phyloP scores from a whole-genome alignment of 805 yeast genomes.

The Candida khao-thaluensis region DNA sequence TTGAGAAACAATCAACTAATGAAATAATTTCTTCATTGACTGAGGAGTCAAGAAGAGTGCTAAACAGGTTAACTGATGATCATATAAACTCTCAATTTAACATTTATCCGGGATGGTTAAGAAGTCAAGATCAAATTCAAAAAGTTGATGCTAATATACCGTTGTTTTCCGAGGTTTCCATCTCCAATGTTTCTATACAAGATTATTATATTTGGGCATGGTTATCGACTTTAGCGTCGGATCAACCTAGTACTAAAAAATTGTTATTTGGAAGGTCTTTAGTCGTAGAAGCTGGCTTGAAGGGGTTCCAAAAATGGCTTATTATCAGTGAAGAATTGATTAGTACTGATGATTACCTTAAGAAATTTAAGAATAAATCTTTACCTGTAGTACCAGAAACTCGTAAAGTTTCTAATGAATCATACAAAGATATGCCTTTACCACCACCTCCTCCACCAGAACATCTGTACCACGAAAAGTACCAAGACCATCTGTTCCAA shows the following conservation, averaged over 20 bases:
- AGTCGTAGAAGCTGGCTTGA: constrained; percentile 76
- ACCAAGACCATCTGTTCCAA: too few species aligned
- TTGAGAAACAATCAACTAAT: constrained; percentile 52
- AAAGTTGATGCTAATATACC: constrained; percentile 30
- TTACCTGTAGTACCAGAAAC: constrained; percentile 17
- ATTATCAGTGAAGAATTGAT: constrained; percentile 67
- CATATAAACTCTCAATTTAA: constrained; percentile 36
- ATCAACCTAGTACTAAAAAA: constrained; percentile 64
- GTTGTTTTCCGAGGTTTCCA: constrained; percentile 34
- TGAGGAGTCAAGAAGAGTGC: constrained; percentile 65
- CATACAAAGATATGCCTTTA: constrained; percentile 22
- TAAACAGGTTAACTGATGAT: constrained; percentile 38
- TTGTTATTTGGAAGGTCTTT: constrained; percentile 76
- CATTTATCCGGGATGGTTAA: constrained; percentile 41
- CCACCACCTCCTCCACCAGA: constrained; percentile 27
- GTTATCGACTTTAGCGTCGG: constrained; percentile 74
- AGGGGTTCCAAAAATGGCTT: constrained; percentile 78
- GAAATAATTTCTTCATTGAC: constrained; percentile 66
- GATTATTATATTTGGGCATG: constrained; percentile 93
- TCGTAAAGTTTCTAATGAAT: constrained; percentile 14
- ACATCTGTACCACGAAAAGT: too few species aligned
- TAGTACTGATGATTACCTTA: constrained; percentile 33
- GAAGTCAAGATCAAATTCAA: constrained; percentile 14
- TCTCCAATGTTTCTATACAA: constrained; percentile 69
- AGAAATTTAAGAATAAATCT: constrained; percentile 23